Evolutionary conservation across 176 grass and related monocot species (phyloP), one percentile per base, ranked within the genome.

Genomic region (Aegilops longissima): DNA sequence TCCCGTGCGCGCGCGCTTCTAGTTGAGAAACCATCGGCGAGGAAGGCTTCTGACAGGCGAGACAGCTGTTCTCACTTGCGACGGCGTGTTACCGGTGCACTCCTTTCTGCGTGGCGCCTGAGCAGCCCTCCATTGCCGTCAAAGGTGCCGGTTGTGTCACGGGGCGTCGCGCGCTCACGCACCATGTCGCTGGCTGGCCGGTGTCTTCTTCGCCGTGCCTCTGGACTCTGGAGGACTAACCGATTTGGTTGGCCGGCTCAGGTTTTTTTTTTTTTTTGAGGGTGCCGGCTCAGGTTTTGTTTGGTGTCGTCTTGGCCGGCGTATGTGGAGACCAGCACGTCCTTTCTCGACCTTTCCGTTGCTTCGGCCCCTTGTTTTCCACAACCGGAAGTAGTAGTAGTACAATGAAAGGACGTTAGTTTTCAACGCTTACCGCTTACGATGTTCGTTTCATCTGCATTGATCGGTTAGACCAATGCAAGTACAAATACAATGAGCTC

Each of bases 41-140:
- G 66, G 17, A 54, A 8, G 25, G 23, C 79, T 49, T 68, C 29
- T 52, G 42, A 75, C 45, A 1, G 0, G 0, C 8, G 18, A 68
- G 25, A 34, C 24, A 51, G 79, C 27, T n/a, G 10, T 38, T 34
- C 80, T 3, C 39, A 3, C 49, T 69, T 9, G 10, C 80, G 34
- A 68, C 35, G 78, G 24, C 24, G 45, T 72, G 10, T 2, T 29
- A 25, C 8, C 78, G 24, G 79, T 9, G 24, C 3, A 8, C 20
- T 49, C 39, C 63, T 81, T 81, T n/a, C 30, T 0, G 63, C 80
- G 80, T 82, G 80, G 80, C 80, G 80, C 44, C 80, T n/a, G 79
- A 68, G 30, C 27, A 16, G 18, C 80, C 80, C 29, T 39, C 47
- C 30, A 12, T 71, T 39, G 30, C 17, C 18, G 66, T 25, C 65